These are phyloP conservation scores for Clonostachys solani DNA, from an alignment of 2,329 filamentous ascomycete genomes.

Conservation along the genomic window DNA sequence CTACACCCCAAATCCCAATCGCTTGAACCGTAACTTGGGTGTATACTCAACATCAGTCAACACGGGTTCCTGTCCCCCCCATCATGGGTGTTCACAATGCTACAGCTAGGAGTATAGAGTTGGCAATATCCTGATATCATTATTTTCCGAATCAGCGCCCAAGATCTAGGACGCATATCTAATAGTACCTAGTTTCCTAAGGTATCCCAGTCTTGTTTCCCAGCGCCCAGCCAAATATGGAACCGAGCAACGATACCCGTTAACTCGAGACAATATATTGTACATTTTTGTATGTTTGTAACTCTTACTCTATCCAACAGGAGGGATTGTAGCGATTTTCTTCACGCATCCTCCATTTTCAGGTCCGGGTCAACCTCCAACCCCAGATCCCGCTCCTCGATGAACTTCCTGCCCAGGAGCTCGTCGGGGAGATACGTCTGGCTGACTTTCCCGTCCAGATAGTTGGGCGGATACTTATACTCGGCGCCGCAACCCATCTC, in stretches of 20 bases:
- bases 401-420: constrained; percentile 65
- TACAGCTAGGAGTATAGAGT: not conserved
- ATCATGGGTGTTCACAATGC: no score
- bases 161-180: no score
- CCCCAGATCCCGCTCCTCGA: constrained; percentile 79
- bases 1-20: no score
- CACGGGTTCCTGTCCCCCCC: no score
- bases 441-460: constrained; percentile 71
- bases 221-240: not conserved
- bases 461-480: constrained; percentile 97
- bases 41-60: no score
- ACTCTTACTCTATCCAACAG: not conserved
- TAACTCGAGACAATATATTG: not conserved
- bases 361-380: constrained; percentile 71
- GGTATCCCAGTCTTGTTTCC: not conserved
- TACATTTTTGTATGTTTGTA: not conserved
- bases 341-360: constrained; percentile 25
- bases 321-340: not conserved
- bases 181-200: not conserved
- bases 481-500: constrained; percentile 85
- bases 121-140: not conserved
- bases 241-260: not conserved
- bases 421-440: constrained; percentile 89
- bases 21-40: no score
- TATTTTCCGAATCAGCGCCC: not conserved